phyloP scores from a whole-genome alignment of 73 alveolate genomes.

The Stentor roeselii region DNA sequence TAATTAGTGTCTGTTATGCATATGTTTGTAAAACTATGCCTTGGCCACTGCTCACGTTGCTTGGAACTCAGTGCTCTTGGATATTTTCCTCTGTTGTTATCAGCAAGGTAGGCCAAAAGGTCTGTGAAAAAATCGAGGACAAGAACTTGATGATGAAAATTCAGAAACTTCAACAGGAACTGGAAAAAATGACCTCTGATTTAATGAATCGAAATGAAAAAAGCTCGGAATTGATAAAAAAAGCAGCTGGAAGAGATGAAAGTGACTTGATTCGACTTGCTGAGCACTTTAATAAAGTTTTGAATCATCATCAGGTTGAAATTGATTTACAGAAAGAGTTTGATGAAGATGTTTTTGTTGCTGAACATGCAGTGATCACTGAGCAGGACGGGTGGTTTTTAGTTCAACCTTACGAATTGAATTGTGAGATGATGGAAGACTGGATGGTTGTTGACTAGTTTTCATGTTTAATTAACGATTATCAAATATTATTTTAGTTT shows the following conservation, averaged over 20 bases:
- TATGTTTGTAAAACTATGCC: conserved; percentile 5
- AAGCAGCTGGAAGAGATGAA: not conserved
- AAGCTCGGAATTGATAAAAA: not conserved
- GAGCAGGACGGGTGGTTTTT: not conserved
- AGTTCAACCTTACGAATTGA: not conserved
- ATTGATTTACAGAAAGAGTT: not conserved
- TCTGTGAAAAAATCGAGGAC: not conserved
- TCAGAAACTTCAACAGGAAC: not conserved
- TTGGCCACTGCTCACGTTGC: conserved; percentile 6
- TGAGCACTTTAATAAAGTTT: not conserved
- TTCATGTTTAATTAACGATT: too few species aligned
- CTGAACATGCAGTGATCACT: not conserved
- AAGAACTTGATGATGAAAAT: not conserved
- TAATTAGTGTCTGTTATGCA: not conserved
- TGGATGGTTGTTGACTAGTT: not conserved
- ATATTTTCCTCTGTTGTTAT: not conserved
- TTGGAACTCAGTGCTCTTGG: conserved; percentile 16
- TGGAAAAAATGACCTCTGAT: not conserved
- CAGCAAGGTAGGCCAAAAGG: not conserved
- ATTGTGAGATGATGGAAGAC: not conserved
- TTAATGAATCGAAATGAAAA: conserved; percentile 11
- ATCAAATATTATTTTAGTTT: too few species aligned
- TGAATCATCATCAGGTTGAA: not conserved
- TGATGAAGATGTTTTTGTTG: conserved; percentile 13
- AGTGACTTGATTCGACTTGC: not conserved